These are phyloP conservation scores for Aureobasidium namibiae DNA, from an alignment of 2,329 filamentous ascomycete species.

Conservation along the genomic window DNA sequence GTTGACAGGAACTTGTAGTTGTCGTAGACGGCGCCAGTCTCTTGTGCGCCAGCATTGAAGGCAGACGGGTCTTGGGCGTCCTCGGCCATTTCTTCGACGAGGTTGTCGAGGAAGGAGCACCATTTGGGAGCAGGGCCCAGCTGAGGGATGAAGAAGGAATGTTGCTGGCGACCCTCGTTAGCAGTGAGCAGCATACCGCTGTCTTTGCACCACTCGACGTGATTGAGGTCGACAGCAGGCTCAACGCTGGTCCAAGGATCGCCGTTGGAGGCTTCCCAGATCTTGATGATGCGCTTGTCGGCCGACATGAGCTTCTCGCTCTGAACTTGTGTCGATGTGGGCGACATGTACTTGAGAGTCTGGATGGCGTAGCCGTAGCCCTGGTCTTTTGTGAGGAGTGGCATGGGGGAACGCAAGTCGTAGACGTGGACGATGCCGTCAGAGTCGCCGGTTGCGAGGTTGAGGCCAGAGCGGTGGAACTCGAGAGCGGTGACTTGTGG, in stretches of 20 bases:
- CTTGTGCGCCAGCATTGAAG: conserved; percentile 34
- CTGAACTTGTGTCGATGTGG: conserved; percentile 63
- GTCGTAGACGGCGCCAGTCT: conserved; percentile 77
- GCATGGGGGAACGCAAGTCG: conserved; percentile 79
- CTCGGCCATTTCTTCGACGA: conserved; percentile 98
- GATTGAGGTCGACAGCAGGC: conserved; percentile 88
- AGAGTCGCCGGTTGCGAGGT: conserved; percentile 78
- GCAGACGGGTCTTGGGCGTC: conserved; percentile 56
- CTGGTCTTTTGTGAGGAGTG: conserved; percentile 86
- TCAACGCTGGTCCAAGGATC: conserved; percentile 93
- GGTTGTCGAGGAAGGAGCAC: conserved; percentile 94
- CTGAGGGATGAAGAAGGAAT: conserved; percentile 90
- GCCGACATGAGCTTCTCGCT: conserved; percentile 75
- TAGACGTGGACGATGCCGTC: conserved; percentile 84
- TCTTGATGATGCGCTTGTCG: conserved; percentile 93
- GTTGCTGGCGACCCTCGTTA: conserved; percentile 91
- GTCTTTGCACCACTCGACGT: conserved; percentile 85
- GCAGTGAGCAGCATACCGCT: conserved; percentile 94
- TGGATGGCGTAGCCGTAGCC: conserved; percentile 91
- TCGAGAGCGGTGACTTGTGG: conserved; percentile 76
- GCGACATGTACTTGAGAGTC: conserved; percentile 60
- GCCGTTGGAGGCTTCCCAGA: conserved; percentile 80
- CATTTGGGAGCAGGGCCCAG: conserved; percentile 88
- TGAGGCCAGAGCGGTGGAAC: conserved; percentile 76
- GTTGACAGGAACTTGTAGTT: conserved; percentile 98